These are phyloP conservation scores for Sporothrix variecibatus DNA, from an alignment of 2,329 filamentous ascomycete genomes.

Conservation along the genomic window DNA sequence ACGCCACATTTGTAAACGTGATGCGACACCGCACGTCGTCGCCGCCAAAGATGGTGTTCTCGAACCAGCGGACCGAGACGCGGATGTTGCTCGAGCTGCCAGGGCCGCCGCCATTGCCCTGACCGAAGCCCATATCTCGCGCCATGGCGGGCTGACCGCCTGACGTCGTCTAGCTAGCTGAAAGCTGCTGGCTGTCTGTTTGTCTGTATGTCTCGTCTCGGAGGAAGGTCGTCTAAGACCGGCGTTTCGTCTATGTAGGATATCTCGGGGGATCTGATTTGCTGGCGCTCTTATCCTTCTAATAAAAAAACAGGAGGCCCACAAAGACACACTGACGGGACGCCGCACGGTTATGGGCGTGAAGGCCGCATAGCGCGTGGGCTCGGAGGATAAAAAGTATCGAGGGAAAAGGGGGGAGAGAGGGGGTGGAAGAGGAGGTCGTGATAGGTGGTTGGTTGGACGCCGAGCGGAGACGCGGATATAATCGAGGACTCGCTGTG, in stretches of 20 bases:
- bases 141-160: slow-evolving; percentile 23
- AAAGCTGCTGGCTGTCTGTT: background rate
- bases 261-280: background rate
- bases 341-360: slow-evolving; percentile 27
- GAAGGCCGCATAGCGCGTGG: slow-evolving; percentile 19
- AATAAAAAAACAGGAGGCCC: background rate
- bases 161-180: background rate
- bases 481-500: background rate
- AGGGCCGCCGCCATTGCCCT: background rate
- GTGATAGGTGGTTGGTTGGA: background rate
- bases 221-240: background rate
- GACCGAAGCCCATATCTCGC: slow-evolving; percentile 16
- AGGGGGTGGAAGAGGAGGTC: background rate
- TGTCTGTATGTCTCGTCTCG: background rate
- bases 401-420: background rate
- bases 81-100: slow-evolving; percentile 68
- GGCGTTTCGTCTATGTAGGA: background rate
- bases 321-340: slow-evolving; percentile 7
- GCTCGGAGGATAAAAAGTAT: background rate
- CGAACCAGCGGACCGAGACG: slow-evolving; percentile 93
- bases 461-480: background rate
- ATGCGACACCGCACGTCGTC: slow-evolving; percentile 95
- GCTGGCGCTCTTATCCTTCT: background rate
- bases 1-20: slow-evolving; percentile 85
- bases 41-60: slow-evolving; percentile 92